Conservation (phyloP, 148 eudicot species). For the Suaeda aralocaspica region DNA sequence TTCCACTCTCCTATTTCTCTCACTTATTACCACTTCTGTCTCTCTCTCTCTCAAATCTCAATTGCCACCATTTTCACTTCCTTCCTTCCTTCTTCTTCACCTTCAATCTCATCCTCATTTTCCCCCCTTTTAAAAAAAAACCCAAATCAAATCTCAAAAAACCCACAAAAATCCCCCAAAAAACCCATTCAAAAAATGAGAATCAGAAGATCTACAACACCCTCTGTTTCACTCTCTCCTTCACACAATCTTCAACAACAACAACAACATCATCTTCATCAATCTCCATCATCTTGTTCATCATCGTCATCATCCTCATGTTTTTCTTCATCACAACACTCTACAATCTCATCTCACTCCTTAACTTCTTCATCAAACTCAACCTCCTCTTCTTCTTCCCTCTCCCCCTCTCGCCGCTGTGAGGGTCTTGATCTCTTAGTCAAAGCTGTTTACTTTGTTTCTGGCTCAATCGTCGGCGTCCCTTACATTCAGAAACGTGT, state of each 20-base stretch:
- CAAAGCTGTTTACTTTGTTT: slow-evolving; percentile 53
- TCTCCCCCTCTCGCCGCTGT: slow-evolving; percentile 31
- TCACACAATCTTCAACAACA: not conserved
- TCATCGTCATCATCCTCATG: slow-evolving; percentile 27
- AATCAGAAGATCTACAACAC: slow-evolving; percentile 4
- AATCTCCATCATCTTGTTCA: slow-evolving; percentile 27
- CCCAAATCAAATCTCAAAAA: slow-evolving; percentile 17
- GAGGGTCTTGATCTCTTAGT: slow-evolving; percentile 69
- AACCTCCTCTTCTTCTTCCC: slow-evolving; percentile 17
- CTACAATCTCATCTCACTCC: slow-evolving; percentile 34
- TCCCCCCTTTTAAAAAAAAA: no score
- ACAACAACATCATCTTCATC: slow-evolving; percentile 13
- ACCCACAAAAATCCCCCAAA: slow-evolving; percentile 7
- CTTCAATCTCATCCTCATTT: slow-evolving; percentile 21
- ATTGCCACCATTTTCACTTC: slow-evolving; percentile 19
- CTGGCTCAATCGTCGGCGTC: slow-evolving; percentile 53
- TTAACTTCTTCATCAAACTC: slow-evolving; percentile 36
- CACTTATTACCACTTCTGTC: not conserved
- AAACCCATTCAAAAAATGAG: not conserved
- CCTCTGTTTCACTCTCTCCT: no score
- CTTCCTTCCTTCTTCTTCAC: slow-evolving; percentile 21
- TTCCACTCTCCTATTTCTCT: not conserved
- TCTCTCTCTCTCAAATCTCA: not conserved
- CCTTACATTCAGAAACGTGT: slow-evolving; percentile 69
- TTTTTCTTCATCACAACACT: slow-evolving; percentile 24